Evolutionary conservation across 345 rosid genomes (phyloP), one percentile per base, ranked within the genome.

Genomic region (Psidium friedrichsthalianum): DNA sequence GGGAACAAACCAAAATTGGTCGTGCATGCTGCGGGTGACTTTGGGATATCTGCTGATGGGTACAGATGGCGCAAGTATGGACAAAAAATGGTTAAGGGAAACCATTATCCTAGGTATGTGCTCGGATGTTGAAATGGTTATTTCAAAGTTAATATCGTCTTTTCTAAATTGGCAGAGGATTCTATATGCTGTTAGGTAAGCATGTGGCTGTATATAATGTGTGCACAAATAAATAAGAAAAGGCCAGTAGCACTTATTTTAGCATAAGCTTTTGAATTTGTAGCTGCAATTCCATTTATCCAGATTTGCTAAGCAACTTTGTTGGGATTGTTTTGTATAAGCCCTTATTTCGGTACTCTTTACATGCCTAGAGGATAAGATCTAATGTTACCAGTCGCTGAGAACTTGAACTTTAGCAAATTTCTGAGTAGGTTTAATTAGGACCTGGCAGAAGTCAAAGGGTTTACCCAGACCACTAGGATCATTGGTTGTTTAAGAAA

Each of bases 11-110:
- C 93, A 55, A 95, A 92, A 90, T 58, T 90, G 78, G 92, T 96
- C 6, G 96, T 96, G 85, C 98, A 96, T 86, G 97, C 98, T 74
- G 95, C 98, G 51, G 96, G 93, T 88, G 97, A 96, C 85, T 94
- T 95, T 81, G 98, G 96, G 83, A 92, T 95, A 88, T 94, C 96
- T 22, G 94, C 94, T 78, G 99, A 96, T 90, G 99, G 98, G 83
- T 94, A 96, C 88, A 92, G 98, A 88, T 96, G 99, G 99, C 96
- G 98, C 84, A 96, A 96, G 86, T 96, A 96, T 88, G 98, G 99
- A 86, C 98, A 3, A 92, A 95, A 96, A 87, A 93, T 95, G 99
- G 98, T 96, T 89, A 96, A 96, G 82, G 99, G 99, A 89, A 96
- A 94, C 90, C 90, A 92, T 53, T 91, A 95, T 89, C 99, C 98